A percentile compares a stretch with the other conserved stretches of the same genome.
Conservation (phyloP, 257 asterid species). For the Solanum chiquidenum region DNA sequence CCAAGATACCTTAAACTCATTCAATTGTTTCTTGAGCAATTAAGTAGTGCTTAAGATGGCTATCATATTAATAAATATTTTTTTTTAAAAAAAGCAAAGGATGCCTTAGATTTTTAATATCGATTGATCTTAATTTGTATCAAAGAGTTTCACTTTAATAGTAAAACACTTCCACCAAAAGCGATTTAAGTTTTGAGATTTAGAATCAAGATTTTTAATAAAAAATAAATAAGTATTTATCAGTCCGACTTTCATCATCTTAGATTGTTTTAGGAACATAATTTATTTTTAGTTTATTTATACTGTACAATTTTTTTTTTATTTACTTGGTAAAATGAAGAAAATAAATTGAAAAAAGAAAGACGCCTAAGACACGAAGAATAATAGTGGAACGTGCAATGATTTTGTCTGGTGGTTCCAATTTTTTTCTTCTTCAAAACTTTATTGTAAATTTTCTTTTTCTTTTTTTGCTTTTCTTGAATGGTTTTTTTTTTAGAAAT, state of each 20-base stretch:
- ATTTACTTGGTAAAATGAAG: neutral
- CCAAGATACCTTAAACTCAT: neutral
- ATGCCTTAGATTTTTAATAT: neutral
- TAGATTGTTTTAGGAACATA: neutral
- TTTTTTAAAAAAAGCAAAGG: neutral
- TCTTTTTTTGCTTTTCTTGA: neutral
- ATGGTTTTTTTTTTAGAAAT: neutral
- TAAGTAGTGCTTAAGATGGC: neutral
- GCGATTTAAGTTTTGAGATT: neutral
- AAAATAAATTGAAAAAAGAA: neutral
- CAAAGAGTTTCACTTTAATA: neutral
- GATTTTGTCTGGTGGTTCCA: neutral
- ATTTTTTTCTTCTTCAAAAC: neutral
- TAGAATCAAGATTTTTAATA: neutral
- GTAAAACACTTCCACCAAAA: neutral
- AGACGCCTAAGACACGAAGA: neutral
- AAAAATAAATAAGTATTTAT: neutral
- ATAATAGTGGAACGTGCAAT: neutral
- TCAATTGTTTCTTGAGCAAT: neutral
- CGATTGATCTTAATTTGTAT: neutral
- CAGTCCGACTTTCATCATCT: neutral
- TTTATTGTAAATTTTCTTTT: neutral
- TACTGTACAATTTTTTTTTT: neutral
- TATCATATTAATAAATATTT: neutral
- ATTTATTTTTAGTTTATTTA: neutral